These are phyloP conservation scores for Ceratocystis colombiana DNA, from an alignment of 2,329 filamentous ascomycete genomes.

Conservation along the genomic window DNA sequence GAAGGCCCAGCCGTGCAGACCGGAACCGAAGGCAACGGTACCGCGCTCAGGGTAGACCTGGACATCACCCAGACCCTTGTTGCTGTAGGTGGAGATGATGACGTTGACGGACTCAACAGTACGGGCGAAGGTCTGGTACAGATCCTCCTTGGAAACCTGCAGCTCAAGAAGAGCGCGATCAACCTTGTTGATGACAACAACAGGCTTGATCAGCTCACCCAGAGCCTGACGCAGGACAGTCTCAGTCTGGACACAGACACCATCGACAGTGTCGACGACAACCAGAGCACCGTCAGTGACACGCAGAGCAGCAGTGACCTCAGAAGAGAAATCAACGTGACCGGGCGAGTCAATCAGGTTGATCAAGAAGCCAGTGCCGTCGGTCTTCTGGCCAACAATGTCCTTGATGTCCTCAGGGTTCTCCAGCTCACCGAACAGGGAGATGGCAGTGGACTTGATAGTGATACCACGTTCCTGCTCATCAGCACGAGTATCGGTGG, in stretches of 20 bases:
- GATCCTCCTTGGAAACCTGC: slow-evolving; percentile 95
- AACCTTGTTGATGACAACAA: slow-evolving; percentile 99
- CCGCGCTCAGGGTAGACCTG: slow-evolving; percentile 98
- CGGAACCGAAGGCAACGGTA: slow-evolving; percentile 97
- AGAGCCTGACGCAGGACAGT: slow-evolving; percentile 98
- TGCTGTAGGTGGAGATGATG: slow-evolving; percentile 97
- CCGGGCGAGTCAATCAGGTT: slow-evolving; percentile 99
- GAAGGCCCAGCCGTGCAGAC: slow-evolving; percentile 99
- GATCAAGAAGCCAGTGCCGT: slow-evolving; percentile 97
- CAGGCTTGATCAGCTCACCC: slow-evolving; percentile 99
- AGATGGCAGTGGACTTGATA: slow-evolving; percentile 99
- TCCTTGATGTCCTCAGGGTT: slow-evolving; percentile 87
- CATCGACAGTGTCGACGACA: slow-evolving; percentile 98
- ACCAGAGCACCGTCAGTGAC: slow-evolving; percentile 99
- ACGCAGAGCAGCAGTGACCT: slow-evolving; percentile 98
- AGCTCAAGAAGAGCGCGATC: slow-evolving; percentile 98
- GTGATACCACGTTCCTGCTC: slow-evolving; percentile 99
- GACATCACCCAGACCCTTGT: slow-evolving; percentile 93
- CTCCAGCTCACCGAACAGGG: slow-evolving; percentile 77
- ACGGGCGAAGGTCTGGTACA: slow-evolving; percentile 99
- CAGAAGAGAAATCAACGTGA: slow-evolving; percentile 99
- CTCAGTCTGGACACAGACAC: slow-evolving; percentile 99
- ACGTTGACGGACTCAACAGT: slow-evolving; percentile 99
- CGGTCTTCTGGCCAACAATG: slow-evolving; percentile 74
- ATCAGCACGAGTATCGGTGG: slow-evolving; percentile 92